These are phyloP conservation scores for Danielia reshetovae DNA, from an alignment of 805 yeast species.

Conservation along the genomic window DNA sequence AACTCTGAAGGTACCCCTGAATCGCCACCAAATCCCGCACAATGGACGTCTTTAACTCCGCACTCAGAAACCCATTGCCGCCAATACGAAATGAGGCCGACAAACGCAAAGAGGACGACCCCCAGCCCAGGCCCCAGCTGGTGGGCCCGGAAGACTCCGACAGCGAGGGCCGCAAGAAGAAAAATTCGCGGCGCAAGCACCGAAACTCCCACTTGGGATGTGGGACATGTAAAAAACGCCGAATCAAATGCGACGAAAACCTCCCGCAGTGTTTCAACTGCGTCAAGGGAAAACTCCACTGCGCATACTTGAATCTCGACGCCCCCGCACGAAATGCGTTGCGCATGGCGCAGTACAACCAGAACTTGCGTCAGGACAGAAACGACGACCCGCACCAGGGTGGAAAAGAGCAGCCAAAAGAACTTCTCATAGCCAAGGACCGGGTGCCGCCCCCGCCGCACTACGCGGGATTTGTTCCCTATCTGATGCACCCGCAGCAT, in stretches of 20 bases:
- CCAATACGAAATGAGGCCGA: slow-evolving; percentile 25
- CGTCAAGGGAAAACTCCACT: slow-evolving; percentile 41
- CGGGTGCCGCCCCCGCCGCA: neutral
- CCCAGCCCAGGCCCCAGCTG: slow-evolving; percentile 3
- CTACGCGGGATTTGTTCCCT: neutral
- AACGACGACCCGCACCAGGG: slow-evolving; percentile 6
- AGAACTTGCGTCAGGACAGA: slow-evolving; percentile 25
- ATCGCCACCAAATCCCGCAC: too few relatives aligned
- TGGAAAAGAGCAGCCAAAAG: too few relatives aligned
- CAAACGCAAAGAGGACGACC: slow-evolving; percentile 8
- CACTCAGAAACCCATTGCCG: slow-evolving; percentile 35
- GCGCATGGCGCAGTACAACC: slow-evolving; percentile 47
- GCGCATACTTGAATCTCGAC: slow-evolving; percentile 48
- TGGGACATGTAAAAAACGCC: slow-evolving; percentile 58
- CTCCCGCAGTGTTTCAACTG: slow-evolving; percentile 60
- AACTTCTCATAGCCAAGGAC: too few relatives aligned
- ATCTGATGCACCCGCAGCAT: neutral
- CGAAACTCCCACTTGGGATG: slow-evolving; percentile 75
- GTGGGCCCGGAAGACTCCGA: slow-evolving; percentile 14
- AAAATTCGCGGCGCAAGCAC: slow-evolving; percentile 54
- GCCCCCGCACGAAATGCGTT: slow-evolving; percentile 47
- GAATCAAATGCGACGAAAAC: slow-evolving; percentile 63
- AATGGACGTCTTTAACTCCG: slow-evolving; percentile 25
- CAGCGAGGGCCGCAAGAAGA: slow-evolving; percentile 21
- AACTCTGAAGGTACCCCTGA: too few relatives aligned